Base-by-base conservation (phyloP, 2,329 filamentous ascomycete species). In the Ilyonectria mors-panacis region DNA sequence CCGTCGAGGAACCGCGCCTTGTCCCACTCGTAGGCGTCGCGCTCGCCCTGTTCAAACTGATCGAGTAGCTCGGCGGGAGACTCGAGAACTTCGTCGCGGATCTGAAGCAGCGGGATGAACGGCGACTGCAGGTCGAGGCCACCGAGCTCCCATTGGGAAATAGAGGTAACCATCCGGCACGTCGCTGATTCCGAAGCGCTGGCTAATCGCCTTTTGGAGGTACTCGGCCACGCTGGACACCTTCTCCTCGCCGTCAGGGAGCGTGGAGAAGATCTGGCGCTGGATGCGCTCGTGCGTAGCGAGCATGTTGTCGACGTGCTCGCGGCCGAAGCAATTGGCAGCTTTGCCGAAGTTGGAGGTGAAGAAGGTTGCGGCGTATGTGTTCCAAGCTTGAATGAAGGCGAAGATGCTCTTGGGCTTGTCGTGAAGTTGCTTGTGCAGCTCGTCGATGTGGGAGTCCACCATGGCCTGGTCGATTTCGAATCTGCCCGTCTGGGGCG, bases 391-490 rank as follows among this genome's bases (percentile, higher is more conserved):
- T 60, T 82, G 80, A 7, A 87, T 81, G 69, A 81, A 84, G 21
- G 80, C 80, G 4, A 87, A 80, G 2, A 85, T 65, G 66, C 85
- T 89, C 65, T 84, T 84, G 66, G 85, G 86, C 57, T 87, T 86
- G 6, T 81, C 80, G 1, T 75, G 69, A 6, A 92, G 85, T 70
- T 92, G 90, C 4, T 82, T 84, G 35, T 83, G 82, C 4, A 92
- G 83, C 73, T 92, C 89, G 2, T 81, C 75, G 60, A 91, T 87
- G 68, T 92, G 90, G 28, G 82, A 78, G 67, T 90, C 85, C 0
- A 92, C 88, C 78, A 88, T 84, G 0, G 71, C 67, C 70, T 89
- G 85, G 69, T 92, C 87, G 60, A 92, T 91, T 55, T 87, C 79
- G 72, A 91, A 92, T 8, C 82, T 82, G 9, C 87, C 87, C 0